Percentiles rank a stretch among this genome's conserved stretches.
These are phyloP conservation scores for Omphalotus guepiniiformis DNA, from an alignment of 768 basidiomycete species.

Conservation along the genomic window DNA sequence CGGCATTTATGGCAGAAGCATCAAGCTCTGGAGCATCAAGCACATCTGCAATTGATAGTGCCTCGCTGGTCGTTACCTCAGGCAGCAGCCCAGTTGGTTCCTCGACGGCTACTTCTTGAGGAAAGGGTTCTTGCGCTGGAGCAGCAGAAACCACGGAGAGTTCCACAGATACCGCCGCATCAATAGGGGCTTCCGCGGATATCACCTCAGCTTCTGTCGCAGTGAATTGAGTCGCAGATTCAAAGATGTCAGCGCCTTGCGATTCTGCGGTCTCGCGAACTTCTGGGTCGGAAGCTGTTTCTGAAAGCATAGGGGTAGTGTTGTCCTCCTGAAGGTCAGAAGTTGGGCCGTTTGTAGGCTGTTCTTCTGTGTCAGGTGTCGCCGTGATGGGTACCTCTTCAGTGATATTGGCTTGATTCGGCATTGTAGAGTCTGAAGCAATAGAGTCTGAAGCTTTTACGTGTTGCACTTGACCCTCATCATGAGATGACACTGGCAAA, in stretches of 20 bases:
- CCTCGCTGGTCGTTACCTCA: neutral
- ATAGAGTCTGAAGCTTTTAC: no score
- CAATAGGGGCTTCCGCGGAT: neutral
- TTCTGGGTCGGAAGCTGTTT: no score
- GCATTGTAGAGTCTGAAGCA: no score
- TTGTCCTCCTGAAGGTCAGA: neutral
- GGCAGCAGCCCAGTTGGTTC: neutral
- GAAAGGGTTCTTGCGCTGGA: neutral
- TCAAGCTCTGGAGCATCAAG: neutral
- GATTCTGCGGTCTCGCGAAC: no score
- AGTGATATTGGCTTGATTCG: no score
- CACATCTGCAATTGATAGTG: neutral
- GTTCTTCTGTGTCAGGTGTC: neutral
- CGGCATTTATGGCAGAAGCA: no score
- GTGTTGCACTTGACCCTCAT: no score
- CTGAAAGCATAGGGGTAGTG: neutral
- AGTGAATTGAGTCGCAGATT: neutral
- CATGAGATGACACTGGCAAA: no score
- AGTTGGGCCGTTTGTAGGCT: neutral
- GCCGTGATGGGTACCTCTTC: neutral
- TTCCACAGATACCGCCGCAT: no score
- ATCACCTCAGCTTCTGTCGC: neutral
- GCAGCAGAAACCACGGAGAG: no score
- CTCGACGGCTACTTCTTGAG: neutral
- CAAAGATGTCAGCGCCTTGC: neutral